Base-by-base conservation (phyloP, 495 filamentous ascomycete genomes). In the Penicillium steckii region DNA sequence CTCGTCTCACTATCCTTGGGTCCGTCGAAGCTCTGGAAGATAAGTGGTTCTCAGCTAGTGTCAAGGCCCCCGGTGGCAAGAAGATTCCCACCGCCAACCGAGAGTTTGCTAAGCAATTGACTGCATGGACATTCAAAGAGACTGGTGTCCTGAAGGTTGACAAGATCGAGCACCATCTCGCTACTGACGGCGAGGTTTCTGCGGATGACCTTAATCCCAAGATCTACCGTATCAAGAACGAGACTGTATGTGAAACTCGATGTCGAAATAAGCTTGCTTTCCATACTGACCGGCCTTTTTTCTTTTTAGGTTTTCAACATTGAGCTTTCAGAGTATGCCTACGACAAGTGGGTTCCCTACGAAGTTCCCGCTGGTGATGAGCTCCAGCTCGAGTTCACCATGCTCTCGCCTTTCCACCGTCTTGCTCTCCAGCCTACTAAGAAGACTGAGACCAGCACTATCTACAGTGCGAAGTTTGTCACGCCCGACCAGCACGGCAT, bases 391-490 rank as follows among this genome's bases (percentile, higher is more conserved):
- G 94, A 98, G 71, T 95, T 96, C 78, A 91, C 84, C 72, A 98
- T 98, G 94, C 87, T 98, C 12, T 96, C 93, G 6, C 94, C 95
- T 57, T 97, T 95, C 84, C 88, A 97, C 75, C 92, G 95, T n/a
- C 80, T 97, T 18, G 69, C 81, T 52, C 85, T 98, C 5, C 41
- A 65, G 22, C 87, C 85, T 13, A 70, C 73, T 15, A 60, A 61
- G 44, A 75, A 73, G 12, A 88, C 86, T 0, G 59, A 76, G 27
- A 88, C 87, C 61, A 83, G 83, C 59, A 86, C 89, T 27, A 78
- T 87, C 27, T 98, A 85, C 78, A 81, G 82, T 57, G 75, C 83
- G 5, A 77, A 80, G 18, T 96, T 97, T 76, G 85, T 77, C 52
- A 76, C 90, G 9, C 94, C 94, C 7, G 95, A 97, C 64, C 93